Evolutionary conservation across 148 eudicot species (phyloP).

Genomic region (Nepenthes gracilis): DNA sequence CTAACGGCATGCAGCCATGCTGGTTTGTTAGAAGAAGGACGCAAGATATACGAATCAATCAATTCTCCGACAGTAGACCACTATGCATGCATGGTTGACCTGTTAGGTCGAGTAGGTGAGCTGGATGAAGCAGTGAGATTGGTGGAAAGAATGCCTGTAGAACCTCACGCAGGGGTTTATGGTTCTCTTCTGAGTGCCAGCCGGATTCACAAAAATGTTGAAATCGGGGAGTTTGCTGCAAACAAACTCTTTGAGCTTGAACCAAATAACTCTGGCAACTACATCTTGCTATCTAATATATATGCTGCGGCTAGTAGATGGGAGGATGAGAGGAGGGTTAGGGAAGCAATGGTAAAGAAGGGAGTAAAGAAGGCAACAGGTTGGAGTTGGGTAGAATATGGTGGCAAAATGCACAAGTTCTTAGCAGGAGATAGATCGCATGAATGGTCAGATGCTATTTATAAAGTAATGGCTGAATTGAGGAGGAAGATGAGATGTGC

Average conservation of each 20-base stretch:
- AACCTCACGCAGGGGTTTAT: conserved; percentile 50
- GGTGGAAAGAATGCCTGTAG: conserved; percentile 45
- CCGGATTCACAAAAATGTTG: conserved; percentile 44
- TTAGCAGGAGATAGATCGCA: conserved; percentile 48
- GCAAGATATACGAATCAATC: conserved; percentile 35
- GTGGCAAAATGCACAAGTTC: conserved; percentile 49
- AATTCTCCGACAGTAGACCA: conserved; percentile 41
- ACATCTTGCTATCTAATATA: conserved; percentile 46
- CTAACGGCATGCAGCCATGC: conserved; percentile 68
- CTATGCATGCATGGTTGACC: conserved; percentile 67
- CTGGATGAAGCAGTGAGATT: conserved; percentile 43
- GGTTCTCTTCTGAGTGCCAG: conserved; percentile 63
- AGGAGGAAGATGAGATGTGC: conserved; percentile 30
- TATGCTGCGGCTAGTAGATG: conserved; percentile 51
- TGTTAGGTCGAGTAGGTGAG: conserved; percentile 52
- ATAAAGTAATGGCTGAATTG: conserved; percentile 25
- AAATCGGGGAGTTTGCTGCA: conserved; percentile 56
- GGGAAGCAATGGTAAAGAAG: conserved; percentile 30
- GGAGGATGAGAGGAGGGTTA: conserved; percentile 42
- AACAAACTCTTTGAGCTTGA: conserved; percentile 54
- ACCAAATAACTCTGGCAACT: conserved; percentile 53
- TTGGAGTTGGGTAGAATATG: conserved; percentile 55
- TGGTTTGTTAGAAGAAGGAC: conserved; percentile 44
- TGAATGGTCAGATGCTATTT: conserved; percentile 31
- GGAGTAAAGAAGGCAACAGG: conserved; percentile 46